Percentiles rank a stretch among this genome's conserved stretches.
Conservation (phyloP, 805 yeast genomes). For the Wickerhamiella shivajii region DNA sequence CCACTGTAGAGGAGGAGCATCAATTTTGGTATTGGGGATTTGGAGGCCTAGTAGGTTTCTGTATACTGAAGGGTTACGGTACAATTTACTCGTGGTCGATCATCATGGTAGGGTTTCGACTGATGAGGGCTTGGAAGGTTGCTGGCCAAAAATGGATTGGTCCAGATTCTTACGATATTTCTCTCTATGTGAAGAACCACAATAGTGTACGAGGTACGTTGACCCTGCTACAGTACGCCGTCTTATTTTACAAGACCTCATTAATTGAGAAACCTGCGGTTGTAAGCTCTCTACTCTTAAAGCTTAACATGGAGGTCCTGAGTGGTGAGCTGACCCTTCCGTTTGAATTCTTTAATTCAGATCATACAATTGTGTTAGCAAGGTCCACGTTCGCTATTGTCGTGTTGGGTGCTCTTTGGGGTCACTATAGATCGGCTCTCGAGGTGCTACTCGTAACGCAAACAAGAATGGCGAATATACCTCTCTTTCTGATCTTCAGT, state of each 20-base stretch:
- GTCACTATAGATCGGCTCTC: no score
- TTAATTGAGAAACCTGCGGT: no score
- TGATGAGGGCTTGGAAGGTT: conserved; percentile 71
- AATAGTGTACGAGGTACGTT: no score
- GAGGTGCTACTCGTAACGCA: conserved; percentile 36
- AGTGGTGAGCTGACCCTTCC: no score
- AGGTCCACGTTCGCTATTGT: no score
- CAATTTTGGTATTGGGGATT: conserved; percentile 86
- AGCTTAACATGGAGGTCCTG: no score
- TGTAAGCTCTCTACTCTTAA: no score
- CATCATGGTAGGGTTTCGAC: conserved; percentile 27
- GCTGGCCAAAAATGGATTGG: conserved; percentile 72
- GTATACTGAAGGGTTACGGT: not conserved
- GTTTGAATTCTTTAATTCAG: no score
- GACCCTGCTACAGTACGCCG: no score
- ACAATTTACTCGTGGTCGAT: conserved; percentile 13
- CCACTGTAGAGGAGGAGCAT: conserved; percentile 89
- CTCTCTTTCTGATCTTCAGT: conserved; percentile 32
- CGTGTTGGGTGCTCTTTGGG: no score
- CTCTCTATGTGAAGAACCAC: conserved; percentile 27
- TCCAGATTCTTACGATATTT: conserved; percentile 30
- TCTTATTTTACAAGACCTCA: no score
- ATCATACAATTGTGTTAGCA: no score
- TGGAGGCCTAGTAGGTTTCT: conserved; percentile 23
- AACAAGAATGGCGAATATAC: conserved; percentile 39